These are phyloP conservation scores for Chytriomyces confervae DNA, from an alignment of 192 early-diverging fungal species.

Conservation along the genomic window DNA sequence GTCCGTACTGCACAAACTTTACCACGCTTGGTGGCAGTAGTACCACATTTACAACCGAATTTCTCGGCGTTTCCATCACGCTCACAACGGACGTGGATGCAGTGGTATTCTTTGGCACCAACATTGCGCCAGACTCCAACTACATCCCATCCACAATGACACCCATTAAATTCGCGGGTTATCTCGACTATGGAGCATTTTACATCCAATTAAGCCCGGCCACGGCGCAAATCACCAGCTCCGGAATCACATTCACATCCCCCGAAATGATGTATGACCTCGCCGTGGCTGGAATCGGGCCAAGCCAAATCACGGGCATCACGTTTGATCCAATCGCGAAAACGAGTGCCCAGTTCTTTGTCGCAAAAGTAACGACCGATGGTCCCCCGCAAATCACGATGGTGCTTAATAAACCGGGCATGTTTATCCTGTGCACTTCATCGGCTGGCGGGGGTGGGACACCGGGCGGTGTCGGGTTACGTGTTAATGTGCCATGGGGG, in stretches of 20 bases:
- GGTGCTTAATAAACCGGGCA: background rate
- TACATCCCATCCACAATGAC: conserved; percentile 23
- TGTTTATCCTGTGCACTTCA: conserved; percentile 7
- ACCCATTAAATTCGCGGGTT: conserved; percentile 32
- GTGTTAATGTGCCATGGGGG: background rate
- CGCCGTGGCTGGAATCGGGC: background rate
- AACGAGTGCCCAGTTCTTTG: conserved; percentile 18
- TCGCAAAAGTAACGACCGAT: background rate
- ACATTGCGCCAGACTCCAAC: conserved; percentile 6
- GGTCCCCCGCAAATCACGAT: conserved; percentile 30
- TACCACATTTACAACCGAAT: background rate
- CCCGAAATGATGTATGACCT: conserved; percentile 33
- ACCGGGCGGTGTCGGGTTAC: too few relatives aligned
- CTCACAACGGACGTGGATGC: conserved; percentile 17
- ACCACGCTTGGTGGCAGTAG: background rate
- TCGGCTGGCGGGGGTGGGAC: background rate
- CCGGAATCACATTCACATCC: conserved; percentile 12
- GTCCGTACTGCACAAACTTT: conserved; percentile 36
- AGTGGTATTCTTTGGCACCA: conserved; percentile 30
- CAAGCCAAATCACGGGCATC: conserved; percentile 23
- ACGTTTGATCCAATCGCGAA: conserved; percentile 21
- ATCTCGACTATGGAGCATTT: conserved; percentile 35
- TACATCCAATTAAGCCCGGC: conserved; percentile 24
- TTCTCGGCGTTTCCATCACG: background rate
- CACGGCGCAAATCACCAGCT: conserved; percentile 2